These are phyloP conservation scores for Coemansia sp. DNA, from an alignment of 192 early-diverging fungal species.

Conservation along the genomic window DNA sequence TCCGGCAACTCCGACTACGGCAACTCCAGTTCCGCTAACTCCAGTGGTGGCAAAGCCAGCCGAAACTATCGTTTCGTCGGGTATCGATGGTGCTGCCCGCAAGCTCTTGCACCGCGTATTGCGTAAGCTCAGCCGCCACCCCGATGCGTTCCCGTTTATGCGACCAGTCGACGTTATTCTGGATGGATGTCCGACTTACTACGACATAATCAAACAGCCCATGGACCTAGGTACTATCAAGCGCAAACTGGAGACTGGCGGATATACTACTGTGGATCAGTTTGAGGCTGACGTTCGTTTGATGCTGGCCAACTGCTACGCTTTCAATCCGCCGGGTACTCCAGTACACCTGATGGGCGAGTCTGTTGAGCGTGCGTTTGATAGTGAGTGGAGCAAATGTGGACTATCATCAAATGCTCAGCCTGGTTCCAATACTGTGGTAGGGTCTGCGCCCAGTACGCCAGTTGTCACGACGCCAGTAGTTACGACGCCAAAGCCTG, in stretches of 20 bases:
- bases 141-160: slow-evolving; percentile 61
- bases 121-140: slow-evolving; percentile 56
- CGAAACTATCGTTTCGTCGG: background rate
- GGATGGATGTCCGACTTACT: slow-evolving; percentile 68
- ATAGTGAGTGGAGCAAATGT: slow-evolving; percentile 50
- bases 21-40: background rate
- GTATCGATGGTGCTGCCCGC: background rate
- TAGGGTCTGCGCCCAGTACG: too few species aligned
- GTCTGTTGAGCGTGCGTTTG: slow-evolving; percentile 59
- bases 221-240: slow-evolving; percentile 70
- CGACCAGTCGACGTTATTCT: slow-evolving; percentile 64
- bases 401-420: background rate
- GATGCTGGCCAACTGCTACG: slow-evolving; percentile 67
- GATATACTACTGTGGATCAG: slow-evolving; percentile 44
- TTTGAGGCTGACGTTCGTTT: slow-evolving; percentile 60
- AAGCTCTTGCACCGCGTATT: slow-evolving; percentile 39
- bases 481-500: background rate
- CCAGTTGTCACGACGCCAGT: too few species aligned
- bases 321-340: slow-evolving; percentile 72
- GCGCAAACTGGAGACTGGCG: slow-evolving; percentile 33
- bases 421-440: background rate
- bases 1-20: background rate
- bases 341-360: slow-evolving; percentile 67
- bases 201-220: slow-evolving; percentile 63
- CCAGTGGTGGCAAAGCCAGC: background rate